These are phyloP conservation scores for Penicillium atrosanguineum DNA, from an alignment of 495 filamentous ascomycete genomes.

Conservation along the genomic window DNA sequence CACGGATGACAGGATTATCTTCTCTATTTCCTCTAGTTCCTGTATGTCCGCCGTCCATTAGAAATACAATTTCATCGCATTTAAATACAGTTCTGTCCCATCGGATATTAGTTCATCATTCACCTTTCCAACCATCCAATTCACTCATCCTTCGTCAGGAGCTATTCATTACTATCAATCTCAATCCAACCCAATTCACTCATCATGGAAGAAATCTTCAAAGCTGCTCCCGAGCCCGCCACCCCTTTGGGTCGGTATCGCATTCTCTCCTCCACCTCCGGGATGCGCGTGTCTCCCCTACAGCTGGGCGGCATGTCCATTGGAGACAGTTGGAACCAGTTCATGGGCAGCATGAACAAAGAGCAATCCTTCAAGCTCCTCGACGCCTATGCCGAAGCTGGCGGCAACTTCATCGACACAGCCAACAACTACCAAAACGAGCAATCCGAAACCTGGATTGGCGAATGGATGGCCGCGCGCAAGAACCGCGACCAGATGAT, in stretches of 20 bases:
- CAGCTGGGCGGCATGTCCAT: conserved; percentile 64
- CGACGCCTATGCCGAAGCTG: conserved; percentile 47
- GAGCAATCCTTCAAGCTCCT: conserved; percentile 48
- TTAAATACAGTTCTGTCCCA: neutral
- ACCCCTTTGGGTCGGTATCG: conserved; percentile 59
- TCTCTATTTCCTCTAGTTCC: neutral
- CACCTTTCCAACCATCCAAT: too few relatives aligned
- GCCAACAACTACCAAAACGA: conserved; percentile 56
- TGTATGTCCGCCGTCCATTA: neutral
- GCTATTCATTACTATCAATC: neutral
- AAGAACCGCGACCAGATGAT: conserved; percentile 63
- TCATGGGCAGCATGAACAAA: conserved; percentile 51
- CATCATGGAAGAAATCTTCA: conserved; percentile 40
- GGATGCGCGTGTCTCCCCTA: conserved; percentile 59
- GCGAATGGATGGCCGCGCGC: conserved; percentile 57
- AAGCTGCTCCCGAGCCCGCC: conserved; percentile 45
- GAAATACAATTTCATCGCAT: neutral
- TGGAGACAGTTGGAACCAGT: conserved; percentile 50
- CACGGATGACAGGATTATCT: neutral
- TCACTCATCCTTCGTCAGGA: neutral
- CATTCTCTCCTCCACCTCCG: conserved; percentile 56
- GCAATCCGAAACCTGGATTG: conserved; percentile 54
- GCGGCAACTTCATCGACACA: conserved; percentile 56
- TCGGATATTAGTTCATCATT: too few relatives aligned
- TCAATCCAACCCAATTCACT: neutral